Evolutionary conservation across 805 yeast genomes (phyloP).

Genomic region (Wickerhamomyces chambardii): DNA sequence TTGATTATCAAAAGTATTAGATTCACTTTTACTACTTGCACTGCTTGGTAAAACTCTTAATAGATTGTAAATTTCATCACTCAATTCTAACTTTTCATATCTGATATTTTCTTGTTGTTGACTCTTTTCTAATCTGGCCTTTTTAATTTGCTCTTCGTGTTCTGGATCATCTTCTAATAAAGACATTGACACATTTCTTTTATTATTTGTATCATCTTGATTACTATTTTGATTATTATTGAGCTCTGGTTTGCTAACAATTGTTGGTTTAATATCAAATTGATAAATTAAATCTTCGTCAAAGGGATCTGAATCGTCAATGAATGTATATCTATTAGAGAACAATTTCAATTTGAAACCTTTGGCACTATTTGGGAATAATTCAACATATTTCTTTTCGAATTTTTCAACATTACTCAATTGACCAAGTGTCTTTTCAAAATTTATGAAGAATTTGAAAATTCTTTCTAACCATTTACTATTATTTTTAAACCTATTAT

Average conservation of each 20-base stretch:
- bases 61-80: constrained; percentile 38
- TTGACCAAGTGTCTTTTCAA: constrained; percentile 66
- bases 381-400: constrained; percentile 54
- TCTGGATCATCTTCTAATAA: neutral
- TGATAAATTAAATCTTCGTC: neutral
- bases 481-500: constrained; percentile 14
- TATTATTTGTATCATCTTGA: too few relatives aligned
- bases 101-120: constrained; percentile 3
- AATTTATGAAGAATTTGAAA: constrained; percentile 50
- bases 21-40: constrained; percentile 43
- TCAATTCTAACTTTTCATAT: constrained; percentile 10
- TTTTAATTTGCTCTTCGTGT: too few relatives aligned
- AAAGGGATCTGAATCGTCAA: constrained; percentile 6
- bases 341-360: constrained; percentile 28
- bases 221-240: neutral
- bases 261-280: neutral
- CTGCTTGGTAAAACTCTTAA: constrained; percentile 49
- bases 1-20: constrained; percentile 39
- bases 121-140: constrained; percentile 1
- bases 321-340: constrained; percentile 27
- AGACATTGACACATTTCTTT: too few relatives aligned
- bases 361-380: constrained; percentile 45
- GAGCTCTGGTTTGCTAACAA: constrained; percentile 24
- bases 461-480: constrained; percentile 32
- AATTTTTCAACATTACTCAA: constrained; percentile 56